Percentiles rank a stretch among this genome's conserved stretches.
Evolutionary conservation across 2,329 filamentous ascomycete species (phyloP).

Genomic region (Coleophoma crateriformis): DNA sequence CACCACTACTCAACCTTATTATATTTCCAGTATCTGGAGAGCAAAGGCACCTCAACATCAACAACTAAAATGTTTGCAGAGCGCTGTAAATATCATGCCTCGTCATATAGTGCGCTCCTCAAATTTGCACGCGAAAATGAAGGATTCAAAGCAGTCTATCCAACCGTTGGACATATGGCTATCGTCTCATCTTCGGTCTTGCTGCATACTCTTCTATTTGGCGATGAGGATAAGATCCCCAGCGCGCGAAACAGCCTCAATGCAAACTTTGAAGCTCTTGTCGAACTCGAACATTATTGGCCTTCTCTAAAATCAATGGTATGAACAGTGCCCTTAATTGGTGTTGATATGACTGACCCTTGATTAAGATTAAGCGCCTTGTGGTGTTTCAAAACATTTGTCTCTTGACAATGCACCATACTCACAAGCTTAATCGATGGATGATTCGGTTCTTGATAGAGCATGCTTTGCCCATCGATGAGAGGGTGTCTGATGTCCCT

Average conservation of each 20-base stretch:
- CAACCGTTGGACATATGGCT: slow-evolving; percentile 29
- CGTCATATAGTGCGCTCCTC: slow-evolving; percentile 22
- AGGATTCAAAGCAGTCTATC: slow-evolving; percentile 25
- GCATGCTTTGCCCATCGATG: too few relatives aligned
- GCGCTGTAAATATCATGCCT: slow-evolving; percentile 24
- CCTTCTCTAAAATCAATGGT: slow-evolving; percentile 7
- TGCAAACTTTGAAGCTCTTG: slow-evolving; percentile 9
- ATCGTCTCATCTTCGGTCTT: slow-evolving; percentile 30
- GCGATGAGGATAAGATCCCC: slow-evolving; percentile 7
- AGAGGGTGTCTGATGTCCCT: too few relatives aligned
- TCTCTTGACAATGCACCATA: too few relatives aligned
- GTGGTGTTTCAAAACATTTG: too few relatives aligned
- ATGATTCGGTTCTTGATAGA: too few relatives aligned
- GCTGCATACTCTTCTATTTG: slow-evolving; percentile 28
- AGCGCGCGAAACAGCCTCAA: slow-evolving; percentile 3
- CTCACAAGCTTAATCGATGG: too few relatives aligned
- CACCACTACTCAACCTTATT: slow-evolving; percentile 18
- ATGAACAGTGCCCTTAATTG: background rate
- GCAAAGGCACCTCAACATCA: too few relatives aligned
- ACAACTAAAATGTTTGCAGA: slow-evolving; percentile 16
- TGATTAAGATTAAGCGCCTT: too few relatives aligned
- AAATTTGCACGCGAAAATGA: slow-evolving; percentile 13
- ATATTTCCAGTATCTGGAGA: too few relatives aligned
- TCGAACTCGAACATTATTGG: slow-evolving; percentile 11
- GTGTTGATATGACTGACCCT: too few relatives aligned